Conservation (phyloP, 2,329 filamentous ascomycete species). For the Aspergillus pseudonomiae region DNA sequence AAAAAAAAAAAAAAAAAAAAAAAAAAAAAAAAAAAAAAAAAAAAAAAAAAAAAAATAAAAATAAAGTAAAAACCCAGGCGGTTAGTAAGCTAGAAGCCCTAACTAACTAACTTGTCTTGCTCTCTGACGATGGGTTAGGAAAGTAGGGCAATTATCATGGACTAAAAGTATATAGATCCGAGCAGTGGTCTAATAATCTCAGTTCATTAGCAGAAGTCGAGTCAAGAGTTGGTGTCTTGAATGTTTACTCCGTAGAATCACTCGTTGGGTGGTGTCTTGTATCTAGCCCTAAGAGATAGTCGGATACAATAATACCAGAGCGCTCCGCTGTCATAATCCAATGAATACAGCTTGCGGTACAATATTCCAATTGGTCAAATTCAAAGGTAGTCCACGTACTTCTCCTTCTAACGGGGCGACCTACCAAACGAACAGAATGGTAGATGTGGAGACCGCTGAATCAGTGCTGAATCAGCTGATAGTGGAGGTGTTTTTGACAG, state of each 20-base stretch:
- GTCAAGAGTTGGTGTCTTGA: too few relatives aligned
- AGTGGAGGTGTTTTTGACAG: background rate
- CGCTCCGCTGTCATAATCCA: too few relatives aligned
- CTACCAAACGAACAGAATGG: background rate
- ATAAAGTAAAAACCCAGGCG: too few relatives aligned
- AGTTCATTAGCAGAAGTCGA: background rate
- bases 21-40: too few relatives aligned
- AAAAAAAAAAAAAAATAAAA: too few relatives aligned
- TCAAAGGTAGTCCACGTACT: background rate
- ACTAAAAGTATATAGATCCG: background rate
- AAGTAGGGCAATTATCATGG: background rate
- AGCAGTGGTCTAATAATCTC: background rate
- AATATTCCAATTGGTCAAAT: background rate
- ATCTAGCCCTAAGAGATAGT: background rate
- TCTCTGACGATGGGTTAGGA: background rate
- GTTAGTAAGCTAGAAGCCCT: too few relatives aligned
- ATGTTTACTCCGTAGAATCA: background rate
- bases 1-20: too few relatives aligned
- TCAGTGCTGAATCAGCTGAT: background rate
- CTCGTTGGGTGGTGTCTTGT: background rate
- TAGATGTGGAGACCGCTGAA: background rate
- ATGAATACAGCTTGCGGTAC: background rate
- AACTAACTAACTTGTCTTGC: too few relatives aligned
- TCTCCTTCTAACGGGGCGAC: background rate
- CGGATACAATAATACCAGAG: too few relatives aligned